Evolutionary conservation across 768 basidiomycete genomes (phyloP), one percentile per base, ranked within the genome.

Genomic region (Russula emetica): DNA sequence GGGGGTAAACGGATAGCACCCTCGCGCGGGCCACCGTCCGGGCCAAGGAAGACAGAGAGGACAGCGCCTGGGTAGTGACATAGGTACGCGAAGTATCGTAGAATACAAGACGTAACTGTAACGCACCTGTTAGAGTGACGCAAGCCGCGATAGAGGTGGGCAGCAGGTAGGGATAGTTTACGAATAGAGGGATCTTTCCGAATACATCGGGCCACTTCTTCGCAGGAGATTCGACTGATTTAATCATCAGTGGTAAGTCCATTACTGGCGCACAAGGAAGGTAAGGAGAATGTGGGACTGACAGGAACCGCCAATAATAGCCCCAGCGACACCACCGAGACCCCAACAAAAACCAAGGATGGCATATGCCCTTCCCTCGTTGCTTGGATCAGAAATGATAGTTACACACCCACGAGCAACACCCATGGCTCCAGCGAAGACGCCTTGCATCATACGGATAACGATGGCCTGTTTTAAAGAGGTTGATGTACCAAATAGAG

Each of bases 261-360:
- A 26, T 53, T 61, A 58, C 42, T 20, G 8, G 10, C 20, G 30
- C 10, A 10, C 32, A 22, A 51, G n/a, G 44, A 24, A 49, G n/a
- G 44, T 28, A 42, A 10, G 24, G 51, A 3, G 47, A 60, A 34
- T 62, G 9, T 18, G 45, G 3, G 24, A 79, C 90, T 74, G 67
- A 92, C 92, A 87, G 69, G 85, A 77, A 69, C 91, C 91, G 66
- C 92, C 94, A 34, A 95, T 81, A 58, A 94, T 88, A 52, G 90
- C 89, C 50, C 93, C 93, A 52, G 87, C 83, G 14, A 94, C 92
- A 83, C 95, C 97, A 65, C 96, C 97, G 67, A 98, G 83, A 64
- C 94, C 95, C 97, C 96, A 97, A 69, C 87, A 92, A 74, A 96
- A 97, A 13, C 90, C 95, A 53, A 98, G 78, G 62, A 95, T 90